Evolutionary conservation across 2,329 filamentous ascomycete genomes (phyloP).

Genomic region (Fusarium hainanense): DNA sequence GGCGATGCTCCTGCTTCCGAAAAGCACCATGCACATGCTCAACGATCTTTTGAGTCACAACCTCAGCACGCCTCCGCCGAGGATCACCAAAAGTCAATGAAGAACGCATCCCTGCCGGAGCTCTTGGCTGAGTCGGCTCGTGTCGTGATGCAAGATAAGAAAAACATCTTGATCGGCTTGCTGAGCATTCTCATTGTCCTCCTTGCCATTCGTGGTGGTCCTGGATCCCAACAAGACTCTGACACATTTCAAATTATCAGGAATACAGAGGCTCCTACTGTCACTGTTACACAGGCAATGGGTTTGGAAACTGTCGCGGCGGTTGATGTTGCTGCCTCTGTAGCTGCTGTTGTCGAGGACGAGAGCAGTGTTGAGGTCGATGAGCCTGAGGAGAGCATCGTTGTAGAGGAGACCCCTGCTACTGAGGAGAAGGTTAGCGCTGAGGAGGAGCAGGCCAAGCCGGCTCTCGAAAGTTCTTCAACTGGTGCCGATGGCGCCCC

Average conservation of each 20-base stretch:
- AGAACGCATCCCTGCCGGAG: conserved; percentile 63
- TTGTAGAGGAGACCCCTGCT: conserved; percentile 8
- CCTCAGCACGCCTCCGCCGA: conserved; percentile 31
- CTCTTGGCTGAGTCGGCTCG: conserved; percentile 65
- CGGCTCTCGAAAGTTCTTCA: background rate
- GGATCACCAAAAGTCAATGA: conserved; percentile 47
- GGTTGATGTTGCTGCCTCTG: conserved; percentile 17
- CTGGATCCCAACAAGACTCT: conserved; percentile 36
- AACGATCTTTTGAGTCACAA: conserved; percentile 10
- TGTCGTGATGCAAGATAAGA: conserved; percentile 67
- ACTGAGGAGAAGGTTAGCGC: background rate
- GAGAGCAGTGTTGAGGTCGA: conserved; percentile 44
- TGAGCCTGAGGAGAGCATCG: conserved; percentile 20
- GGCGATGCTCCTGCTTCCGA: conserved; percentile 26
- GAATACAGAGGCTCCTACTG: conserved; percentile 40
- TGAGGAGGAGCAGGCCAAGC: background rate
- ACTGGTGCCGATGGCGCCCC: background rate
- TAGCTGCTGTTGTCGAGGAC: conserved; percentile 12
- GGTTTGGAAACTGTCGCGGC: conserved; percentile 12
- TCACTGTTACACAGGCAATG: conserved; percentile 41
- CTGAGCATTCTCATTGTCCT: conserved; percentile 65
- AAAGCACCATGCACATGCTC: conserved; percentile 10
- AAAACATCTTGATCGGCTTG: conserved; percentile 67
- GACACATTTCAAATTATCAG: conserved; percentile 48
- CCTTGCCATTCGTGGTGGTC: conserved; percentile 56